Percentiles rank a stretch among this genome's conserved stretches.
Conservation (phyloP, 257 asterid genomes). For the Leonotis leonurus region DNA sequence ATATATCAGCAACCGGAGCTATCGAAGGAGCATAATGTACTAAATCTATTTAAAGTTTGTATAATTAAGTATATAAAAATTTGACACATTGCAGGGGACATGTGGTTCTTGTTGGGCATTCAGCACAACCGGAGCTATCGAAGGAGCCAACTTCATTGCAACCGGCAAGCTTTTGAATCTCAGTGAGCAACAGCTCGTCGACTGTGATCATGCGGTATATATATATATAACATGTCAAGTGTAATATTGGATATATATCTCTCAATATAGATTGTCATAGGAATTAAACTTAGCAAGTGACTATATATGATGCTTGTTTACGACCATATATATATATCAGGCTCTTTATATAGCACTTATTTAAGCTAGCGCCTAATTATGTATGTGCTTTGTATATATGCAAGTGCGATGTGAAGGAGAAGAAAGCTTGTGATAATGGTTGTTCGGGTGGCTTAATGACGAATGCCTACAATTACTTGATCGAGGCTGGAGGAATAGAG, state of each 20-base stretch:
- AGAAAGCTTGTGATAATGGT: slow-evolving; percentile 56
- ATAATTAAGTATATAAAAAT: neutral
- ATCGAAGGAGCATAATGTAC: no score
- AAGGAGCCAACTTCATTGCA: slow-evolving; percentile 76
- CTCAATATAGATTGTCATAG: neutral
- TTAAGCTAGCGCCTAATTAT: neutral
- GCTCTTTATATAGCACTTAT: neutral
- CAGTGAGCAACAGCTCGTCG: slow-evolving; percentile 87
- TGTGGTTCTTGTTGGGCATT: slow-evolving; percentile 97
- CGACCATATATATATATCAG: neutral
- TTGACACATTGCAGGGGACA: slow-evolving; percentile 40
- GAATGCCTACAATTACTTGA: slow-evolving; percentile 70
- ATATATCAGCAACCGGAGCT: no score
- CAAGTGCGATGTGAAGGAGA: slow-evolving; percentile 56
- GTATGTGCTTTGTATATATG: neutral
- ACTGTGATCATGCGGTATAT: slow-evolving; percentile 68
- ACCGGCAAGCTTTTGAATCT: slow-evolving; percentile 67
- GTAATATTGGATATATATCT: no score
- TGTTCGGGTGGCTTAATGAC: slow-evolving; percentile 89
- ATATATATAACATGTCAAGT: neutral
- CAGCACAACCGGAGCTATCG: slow-evolving; percentile 78
- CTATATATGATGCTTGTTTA: neutral
- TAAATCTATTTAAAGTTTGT: no score
- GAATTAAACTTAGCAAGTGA: no score
- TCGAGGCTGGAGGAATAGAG: slow-evolving; percentile 71